Percentiles rank a stretch among this genome's conserved stretches.
Conservation (phyloP, 208 protist genomes). For the Naegleria fowleri region DNA sequence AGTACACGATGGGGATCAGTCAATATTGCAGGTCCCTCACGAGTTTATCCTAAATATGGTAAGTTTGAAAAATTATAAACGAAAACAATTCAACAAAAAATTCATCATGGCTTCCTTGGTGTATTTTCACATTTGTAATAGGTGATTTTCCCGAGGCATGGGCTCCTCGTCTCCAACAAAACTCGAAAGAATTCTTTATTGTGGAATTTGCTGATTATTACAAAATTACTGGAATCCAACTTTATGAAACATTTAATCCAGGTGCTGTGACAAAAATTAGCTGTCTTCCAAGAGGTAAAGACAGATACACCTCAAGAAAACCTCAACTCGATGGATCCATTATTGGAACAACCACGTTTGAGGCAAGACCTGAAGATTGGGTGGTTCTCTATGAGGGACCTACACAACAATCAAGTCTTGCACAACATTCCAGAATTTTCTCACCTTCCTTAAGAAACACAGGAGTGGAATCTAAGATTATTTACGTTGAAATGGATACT, state of each 20-base stretch:
- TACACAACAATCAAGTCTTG: background rate
- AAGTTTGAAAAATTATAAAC: too few relatives aligned
- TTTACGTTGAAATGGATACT: background rate
- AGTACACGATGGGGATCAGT: background rate
- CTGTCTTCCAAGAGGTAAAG: background rate
- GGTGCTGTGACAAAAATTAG: background rate
- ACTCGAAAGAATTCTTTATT: background rate
- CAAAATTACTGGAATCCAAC: background rate
- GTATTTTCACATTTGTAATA: too few relatives aligned
- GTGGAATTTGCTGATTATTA: background rate
- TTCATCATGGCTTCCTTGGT: too few relatives aligned
- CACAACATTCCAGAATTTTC: background rate
- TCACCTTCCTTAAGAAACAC: background rate
- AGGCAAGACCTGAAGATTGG: background rate
- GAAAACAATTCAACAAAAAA: too few relatives aligned
- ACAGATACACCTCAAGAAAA: background rate
- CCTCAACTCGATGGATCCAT: background rate
- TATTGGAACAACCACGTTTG: background rate
- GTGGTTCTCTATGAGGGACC: background rate
- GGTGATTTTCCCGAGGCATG: background rate
- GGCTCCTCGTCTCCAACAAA: background rate
- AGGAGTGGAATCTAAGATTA: background rate
- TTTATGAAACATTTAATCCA: constrained; percentile 18
- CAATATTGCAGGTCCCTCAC: background rate
- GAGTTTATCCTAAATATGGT: background rate